phyloP scores from a whole-genome alignment of 495 filamentous ascomycete species.

The Penicillium manginii region DNA sequence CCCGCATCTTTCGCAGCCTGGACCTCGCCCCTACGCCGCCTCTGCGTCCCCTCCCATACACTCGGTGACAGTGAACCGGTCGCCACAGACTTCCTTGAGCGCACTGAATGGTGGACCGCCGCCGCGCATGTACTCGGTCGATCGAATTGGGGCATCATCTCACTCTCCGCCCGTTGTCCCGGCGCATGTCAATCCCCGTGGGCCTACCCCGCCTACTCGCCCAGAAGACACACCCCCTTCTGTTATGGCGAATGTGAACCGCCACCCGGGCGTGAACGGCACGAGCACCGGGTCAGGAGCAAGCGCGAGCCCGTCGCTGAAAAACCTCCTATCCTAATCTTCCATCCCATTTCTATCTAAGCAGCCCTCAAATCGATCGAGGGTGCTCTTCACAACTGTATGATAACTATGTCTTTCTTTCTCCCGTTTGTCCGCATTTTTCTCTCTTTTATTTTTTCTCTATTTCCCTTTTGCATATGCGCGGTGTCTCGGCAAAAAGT shows the following conservation, averaged over 20 bases:
- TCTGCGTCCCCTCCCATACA: constrained; percentile 52
- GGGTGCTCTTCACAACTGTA: constrained; percentile 21
- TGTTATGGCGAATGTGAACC: constrained; percentile 30
- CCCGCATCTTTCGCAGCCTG: constrained; percentile 42
- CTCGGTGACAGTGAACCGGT: constrained; percentile 46
- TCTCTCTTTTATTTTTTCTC: background rate
- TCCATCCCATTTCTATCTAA: constrained; percentile 7
- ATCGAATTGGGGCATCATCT: constrained; percentile 38
- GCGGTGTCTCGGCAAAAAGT: constrained; percentile 27
- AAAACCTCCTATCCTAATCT: constrained; percentile 69
- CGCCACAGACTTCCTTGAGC: constrained; percentile 44
- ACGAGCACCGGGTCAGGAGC: constrained; percentile 50
- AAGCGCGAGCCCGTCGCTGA: constrained; percentile 75
- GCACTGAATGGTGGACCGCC: constrained; percentile 44
- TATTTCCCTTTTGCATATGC: constrained; percentile 26
- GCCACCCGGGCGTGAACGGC: constrained; percentile 41
- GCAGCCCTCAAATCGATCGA: background rate
- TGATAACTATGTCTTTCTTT: constrained; percentile 31
- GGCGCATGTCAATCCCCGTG: constrained; percentile 39
- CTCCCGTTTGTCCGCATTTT: constrained; percentile 8
- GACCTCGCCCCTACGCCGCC: constrained; percentile 46
- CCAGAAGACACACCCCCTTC: constrained; percentile 39
- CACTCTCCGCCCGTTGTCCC: constrained; percentile 44
- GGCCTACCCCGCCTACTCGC: constrained; percentile 37
- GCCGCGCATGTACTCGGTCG: constrained; percentile 40